These are phyloP conservation scores for Tausonia pullulans DNA, from an alignment of 1,284 basidiomycete species.

Conservation along the genomic window DNA sequence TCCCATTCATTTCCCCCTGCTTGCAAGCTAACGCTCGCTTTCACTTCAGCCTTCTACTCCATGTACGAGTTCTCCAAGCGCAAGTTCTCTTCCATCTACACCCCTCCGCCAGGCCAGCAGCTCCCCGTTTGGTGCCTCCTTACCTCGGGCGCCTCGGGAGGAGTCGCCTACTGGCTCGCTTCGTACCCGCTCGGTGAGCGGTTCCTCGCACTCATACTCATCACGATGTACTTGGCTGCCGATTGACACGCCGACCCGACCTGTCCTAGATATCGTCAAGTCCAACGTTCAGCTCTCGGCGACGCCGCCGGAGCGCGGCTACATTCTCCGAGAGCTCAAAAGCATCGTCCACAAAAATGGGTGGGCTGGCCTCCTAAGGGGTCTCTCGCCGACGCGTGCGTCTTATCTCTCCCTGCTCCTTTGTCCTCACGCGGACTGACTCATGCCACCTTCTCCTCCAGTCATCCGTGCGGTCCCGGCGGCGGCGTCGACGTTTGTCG, in stretches of 20 bases:
- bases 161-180: conserved; percentile 85
- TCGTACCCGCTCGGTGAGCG: conserved; percentile 72
- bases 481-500: conserved; percentile 83
- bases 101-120: conserved; percentile 44
- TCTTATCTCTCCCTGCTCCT: neutral
- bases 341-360: conserved; percentile 63
- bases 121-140: conserved; percentile 83
- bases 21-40: neutral
- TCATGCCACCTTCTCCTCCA: conserved; percentile 34
- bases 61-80: conserved; percentile 85
- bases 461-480: conserved; percentile 71
- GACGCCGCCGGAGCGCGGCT: conserved; percentile 61
- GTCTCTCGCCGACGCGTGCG: conserved; percentile 14
- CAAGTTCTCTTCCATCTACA: conserved; percentile 26
- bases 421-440: conserved; percentile 11
- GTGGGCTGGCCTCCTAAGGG: conserved; percentile 42
- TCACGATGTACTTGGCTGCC: neutral
- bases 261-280: conserved; percentile 70
- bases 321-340: conserved; percentile 61
- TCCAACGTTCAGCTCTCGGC: conserved; percentile 72
- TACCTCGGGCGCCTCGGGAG: conserved; percentile 75
- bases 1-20: neutral
- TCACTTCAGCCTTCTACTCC: conserved; percentile 41
- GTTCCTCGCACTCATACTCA: neutral
- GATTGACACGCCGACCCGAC: neutral